Percentiles rank a stretch among this genome's conserved stretches.
phyloP scores from a whole-genome alignment of 129 eudicot species.

The Artemisia annua region DNA sequence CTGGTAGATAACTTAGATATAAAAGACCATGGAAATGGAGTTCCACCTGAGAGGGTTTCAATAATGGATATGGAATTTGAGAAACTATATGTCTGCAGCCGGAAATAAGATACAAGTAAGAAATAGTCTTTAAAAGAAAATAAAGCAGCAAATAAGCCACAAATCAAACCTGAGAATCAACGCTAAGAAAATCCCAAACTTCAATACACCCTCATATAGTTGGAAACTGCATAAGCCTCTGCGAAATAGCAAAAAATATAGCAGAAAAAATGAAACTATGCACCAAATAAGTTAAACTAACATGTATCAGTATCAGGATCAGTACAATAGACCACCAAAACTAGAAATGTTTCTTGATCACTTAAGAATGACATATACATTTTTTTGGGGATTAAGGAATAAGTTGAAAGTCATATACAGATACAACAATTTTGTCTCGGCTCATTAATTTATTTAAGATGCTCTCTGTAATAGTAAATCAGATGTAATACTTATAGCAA shows the following conservation, averaged over 20 bases:
- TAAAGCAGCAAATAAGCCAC: not conserved
- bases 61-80: slow-evolving; percentile 80
- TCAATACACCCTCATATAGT: slow-evolving; percentile 87
- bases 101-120: slow-evolving; percentile 20
- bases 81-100: slow-evolving; percentile 80
- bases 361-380: no score
- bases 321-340: no score
- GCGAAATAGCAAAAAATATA: slow-evolving; percentile 25
- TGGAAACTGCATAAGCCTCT: slow-evolving; percentile 91
- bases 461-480: not conserved
- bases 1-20: not conserved
- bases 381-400: no score
- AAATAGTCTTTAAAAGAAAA: slow-evolving; percentile 15
- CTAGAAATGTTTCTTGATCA: no score
- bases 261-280: slow-evolving; percentile 7
- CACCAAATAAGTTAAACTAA: slow-evolving; percentile 18
- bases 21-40: slow-evolving; percentile 2
- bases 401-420: not conserved
- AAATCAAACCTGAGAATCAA: slow-evolving; percentile 89
- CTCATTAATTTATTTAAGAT: not conserved
- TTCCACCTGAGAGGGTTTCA: slow-evolving; percentile 73
- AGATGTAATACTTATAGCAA: not conserved
- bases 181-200: slow-evolving; percentile 99
- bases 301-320: no score
- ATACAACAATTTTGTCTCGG: not conserved